Base-by-base conservation (phyloP, 306 rosid genomes). In the Ammopiptanthus mongolicus region DNA sequence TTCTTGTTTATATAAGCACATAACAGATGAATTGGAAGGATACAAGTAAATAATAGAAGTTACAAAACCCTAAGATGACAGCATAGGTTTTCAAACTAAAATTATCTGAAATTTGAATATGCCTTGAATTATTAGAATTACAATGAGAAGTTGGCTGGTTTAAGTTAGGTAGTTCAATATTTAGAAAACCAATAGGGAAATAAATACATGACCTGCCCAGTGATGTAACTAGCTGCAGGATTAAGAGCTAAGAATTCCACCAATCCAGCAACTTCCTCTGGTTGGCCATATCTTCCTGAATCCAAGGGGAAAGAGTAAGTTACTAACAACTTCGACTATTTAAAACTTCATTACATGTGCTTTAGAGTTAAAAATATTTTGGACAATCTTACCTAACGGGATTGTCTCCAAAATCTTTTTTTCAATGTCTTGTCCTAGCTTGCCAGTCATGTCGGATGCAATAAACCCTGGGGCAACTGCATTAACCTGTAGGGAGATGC, bases 201-300 rank as follows among this genome's bases (percentile, higher is more conserved):
- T 44, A 23, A 18, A 48, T 55, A 10, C 39, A 19, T 55, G 22
- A 92, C 96, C 97, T 92, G 97, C 72, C 97, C 96, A 36, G 96
- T 92, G 61, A 92, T 90, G 83, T 88, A 92, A 82, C 85, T 81
- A 71, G 96, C 91, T 4, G 93, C 93, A 51, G 96, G 93, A 77
- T 77, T 82, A 47, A 92, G 89, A 60, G 96, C 97, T 88, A 92
- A 88, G 73, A 92, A 90, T 81, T 92, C 89, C 80, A 92, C 96
- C 18, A 92, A 88, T 63, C 97, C 97, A 69, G 96, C 97, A 70
- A 92, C 93, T 86, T 92, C 97, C 81, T 92, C 96, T 0, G 96
- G 96, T 76, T 80, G 91, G 36, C 97, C 97, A 75, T 86, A 86
- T 74, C 93, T 90, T 37, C 93, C 97, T 92, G 88, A 53, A 86